phyloP scores from a whole-genome alignment of 2,329 filamentous ascomycete species.

The Pseudogymnoascus destructans region DNA sequence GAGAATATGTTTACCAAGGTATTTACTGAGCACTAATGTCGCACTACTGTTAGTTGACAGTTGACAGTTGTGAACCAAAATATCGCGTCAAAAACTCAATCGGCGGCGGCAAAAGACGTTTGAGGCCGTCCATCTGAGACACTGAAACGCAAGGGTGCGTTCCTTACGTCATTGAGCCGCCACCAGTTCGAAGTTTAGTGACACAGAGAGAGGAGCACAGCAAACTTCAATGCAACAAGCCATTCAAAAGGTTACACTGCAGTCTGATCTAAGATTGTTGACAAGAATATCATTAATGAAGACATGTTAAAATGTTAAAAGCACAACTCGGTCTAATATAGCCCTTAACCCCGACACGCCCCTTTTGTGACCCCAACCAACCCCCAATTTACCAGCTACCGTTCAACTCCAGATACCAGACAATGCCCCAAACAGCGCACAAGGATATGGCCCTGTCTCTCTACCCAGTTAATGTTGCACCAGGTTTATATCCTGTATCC shows the following conservation, averaged over 20 bases:
- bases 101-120: slow-evolving; percentile 7
- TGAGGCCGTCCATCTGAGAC: background rate
- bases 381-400: background rate
- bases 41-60: background rate
- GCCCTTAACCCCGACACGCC: slow-evolving; percentile 3
- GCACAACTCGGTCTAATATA: background rate
- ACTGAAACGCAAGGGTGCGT: slow-evolving; percentile 6
- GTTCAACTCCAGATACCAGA: background rate
- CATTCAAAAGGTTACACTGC: background rate
- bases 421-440: background rate
- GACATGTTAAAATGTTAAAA: background rate
- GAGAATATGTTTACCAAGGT: background rate
- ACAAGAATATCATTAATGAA: background rate
- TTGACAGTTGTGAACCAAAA: background rate
- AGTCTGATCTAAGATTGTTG: background rate
- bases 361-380: background rate
- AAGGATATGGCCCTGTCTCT: background rate
- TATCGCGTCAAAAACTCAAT: background rate
- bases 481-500: background rate
- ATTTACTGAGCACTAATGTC: background rate
- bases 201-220: background rate
- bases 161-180: slow-evolving; percentile 1
- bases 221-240: background rate
- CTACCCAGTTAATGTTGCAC: background rate
- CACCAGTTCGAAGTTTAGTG: background rate